These are phyloP conservation scores for Pseudonitzschia delicatissima DNA, from an alignment of 108 stramenopile genomes.

Conservation along the genomic window DNA sequence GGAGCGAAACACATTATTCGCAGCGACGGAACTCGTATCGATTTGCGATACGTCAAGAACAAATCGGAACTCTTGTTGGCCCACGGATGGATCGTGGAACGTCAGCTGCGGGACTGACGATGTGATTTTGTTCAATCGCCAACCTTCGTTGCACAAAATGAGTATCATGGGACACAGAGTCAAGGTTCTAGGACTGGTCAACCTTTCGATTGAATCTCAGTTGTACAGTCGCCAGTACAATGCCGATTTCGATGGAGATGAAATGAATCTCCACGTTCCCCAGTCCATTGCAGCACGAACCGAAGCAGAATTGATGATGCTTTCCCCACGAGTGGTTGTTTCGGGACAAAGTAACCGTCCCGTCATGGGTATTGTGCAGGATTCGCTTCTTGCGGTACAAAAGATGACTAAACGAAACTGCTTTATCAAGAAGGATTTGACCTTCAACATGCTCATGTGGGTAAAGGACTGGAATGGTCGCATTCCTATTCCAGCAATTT, in stretches of 20 bases:
- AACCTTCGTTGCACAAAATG: constrained; percentile 99
- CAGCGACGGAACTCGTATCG: constrained; percentile 90
- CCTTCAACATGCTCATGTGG: constrained; percentile 98
- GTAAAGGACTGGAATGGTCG: constrained; percentile 89
- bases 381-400: constrained; percentile 89
- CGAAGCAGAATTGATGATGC: constrained; percentile 97
- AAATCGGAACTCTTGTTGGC: constrained; percentile 89
- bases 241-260: constrained; percentile 99
- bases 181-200: constrained; percentile 97
- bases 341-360: constrained; percentile 97
- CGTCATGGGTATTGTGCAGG: constrained; percentile 99
- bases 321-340: constrained; percentile 93
- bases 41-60: constrained; percentile 93
- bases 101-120: constrained; percentile 97
- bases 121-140: constrained; percentile 98
- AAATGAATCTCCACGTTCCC: constrained; percentile 99
- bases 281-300: constrained; percentile 94
- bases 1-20: constrained; percentile 97
- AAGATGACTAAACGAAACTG: constrained; percentile 96
- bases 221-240: constrained; percentile 99
- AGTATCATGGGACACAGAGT: constrained; percentile 98
- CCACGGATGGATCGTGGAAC: constrained; percentile 96
- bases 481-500: constrained; percentile 93
- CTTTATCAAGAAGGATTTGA: constrained; percentile 92
- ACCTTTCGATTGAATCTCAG: constrained; percentile 98